Evolutionary conservation across 805 yeast species (phyloP), one percentile per base, ranked within the genome.

Genomic region (Ogataea polymorpha): DNA sequence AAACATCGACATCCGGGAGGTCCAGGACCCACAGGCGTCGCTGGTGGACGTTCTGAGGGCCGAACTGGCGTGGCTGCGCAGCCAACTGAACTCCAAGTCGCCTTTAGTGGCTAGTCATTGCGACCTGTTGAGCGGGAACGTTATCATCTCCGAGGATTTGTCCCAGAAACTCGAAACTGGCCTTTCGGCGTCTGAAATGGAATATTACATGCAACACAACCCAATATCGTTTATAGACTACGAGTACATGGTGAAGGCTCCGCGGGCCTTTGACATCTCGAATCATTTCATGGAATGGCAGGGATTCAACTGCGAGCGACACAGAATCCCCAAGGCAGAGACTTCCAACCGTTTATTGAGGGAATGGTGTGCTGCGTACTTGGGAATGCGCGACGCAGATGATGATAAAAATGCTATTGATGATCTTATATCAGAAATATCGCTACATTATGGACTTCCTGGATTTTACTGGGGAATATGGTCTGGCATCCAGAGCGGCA

Each of bases 391-490:
- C 5, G 39, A 39, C 4, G 37, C 59, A 25, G 65, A 32, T 11
- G 32, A 34, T 9, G 31, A 42, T n/a, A 33, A 37, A 7, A 24
- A 35, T 8, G 24, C 32, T 15, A 62, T 81, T 5, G 69, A 69
- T 39, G 48, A 45, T 1, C 61, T 83, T 23, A 73, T 83, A 15
- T 59, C 65, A 10, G 90, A 84, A 56, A 71, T 85, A 16, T 60
- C 66, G 11, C 58, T 71, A 4, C 82, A 75, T 66, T 85, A 82
- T 66, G 93, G 93, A 0, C 62, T 84, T 62, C 93, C 93, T 0
- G 93, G 91, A 1, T 81, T 84, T 54, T 84, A 82, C 58, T 84
- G 93, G 93, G 90, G 91, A 1, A 72, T 85, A 8, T 84, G 93
- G 93, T 79, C 89, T 2, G 81, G 80, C 45, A 84, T 85, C 39